Evolutionary conservation across 371 early-diverging fungal species (phyloP).

Genomic region (Globomyces sp.): DNA sequence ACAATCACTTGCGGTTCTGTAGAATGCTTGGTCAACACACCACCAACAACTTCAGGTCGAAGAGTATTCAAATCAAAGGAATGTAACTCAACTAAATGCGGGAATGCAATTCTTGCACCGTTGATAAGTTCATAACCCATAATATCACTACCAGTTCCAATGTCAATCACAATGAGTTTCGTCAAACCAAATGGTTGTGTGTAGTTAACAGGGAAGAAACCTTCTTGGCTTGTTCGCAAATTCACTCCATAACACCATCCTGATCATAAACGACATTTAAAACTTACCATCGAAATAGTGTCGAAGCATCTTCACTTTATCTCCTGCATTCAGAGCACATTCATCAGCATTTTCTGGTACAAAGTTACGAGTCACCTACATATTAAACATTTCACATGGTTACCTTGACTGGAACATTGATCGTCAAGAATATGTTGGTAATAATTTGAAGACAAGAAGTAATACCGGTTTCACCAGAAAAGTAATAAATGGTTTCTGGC

Average conservation of each 20-base stretch:
- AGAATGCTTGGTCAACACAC: no score
- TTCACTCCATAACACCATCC: conserved; percentile 17
- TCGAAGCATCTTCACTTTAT: not conserved
- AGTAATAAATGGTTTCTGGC: conserved; percentile 1
- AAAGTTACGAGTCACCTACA: conserved; percentile 1
- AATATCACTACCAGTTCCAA: conserved; percentile 1
- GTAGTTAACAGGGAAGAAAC: conserved; percentile 11
- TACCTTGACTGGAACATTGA: conserved; percentile 1
- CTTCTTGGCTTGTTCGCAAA: not conserved
- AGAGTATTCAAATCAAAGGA: no score
- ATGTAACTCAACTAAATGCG: conserved; percentile 10
- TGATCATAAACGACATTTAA: not conserved
- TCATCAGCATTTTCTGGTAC: conserved; percentile 7
- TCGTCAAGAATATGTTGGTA: conserved; percentile 7
- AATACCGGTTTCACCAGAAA: conserved; percentile 18
- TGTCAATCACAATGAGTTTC: not conserved
- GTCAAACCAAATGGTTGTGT: not conserved
- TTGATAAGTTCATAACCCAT: conserved; percentile 9
- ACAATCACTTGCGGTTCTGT: no score
- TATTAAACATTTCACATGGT: not conserved
- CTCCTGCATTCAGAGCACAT: conserved; percentile 2
- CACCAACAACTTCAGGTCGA: no score
- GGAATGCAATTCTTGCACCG: conserved; percentile 14
- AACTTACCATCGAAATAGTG: conserved; percentile 13
- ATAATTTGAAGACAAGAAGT: conserved; percentile 13